Conservation (phyloP, 73 alveolate species). For the Uronychia binucleata region DNA sequence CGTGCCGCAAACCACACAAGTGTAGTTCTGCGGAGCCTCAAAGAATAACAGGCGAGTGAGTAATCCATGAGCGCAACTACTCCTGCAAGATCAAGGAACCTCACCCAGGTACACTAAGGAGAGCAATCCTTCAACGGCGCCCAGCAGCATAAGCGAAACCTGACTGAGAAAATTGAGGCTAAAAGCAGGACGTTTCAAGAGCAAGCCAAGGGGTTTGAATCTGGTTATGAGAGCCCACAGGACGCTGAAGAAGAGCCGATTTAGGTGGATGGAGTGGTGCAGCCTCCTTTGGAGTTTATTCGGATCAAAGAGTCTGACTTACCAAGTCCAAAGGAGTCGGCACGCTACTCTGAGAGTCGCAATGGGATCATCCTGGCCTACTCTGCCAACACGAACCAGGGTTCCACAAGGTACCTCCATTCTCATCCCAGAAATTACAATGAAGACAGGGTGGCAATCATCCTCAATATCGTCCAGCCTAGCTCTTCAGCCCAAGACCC, state of each 20-base stretch:
- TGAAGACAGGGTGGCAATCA: slow-evolving; percentile 73
- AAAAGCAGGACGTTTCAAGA: background rate
- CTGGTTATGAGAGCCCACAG: background rate
- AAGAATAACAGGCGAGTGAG: background rate
- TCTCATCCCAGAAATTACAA: slow-evolving; percentile 51
- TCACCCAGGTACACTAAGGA: background rate
- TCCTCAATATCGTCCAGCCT: slow-evolving; percentile 53
- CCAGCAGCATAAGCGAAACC: background rate
- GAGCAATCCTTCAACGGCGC: background rate
- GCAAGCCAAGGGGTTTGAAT: background rate
- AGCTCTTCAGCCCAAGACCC: slow-evolving; percentile 7
- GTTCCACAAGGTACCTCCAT: slow-evolving; percentile 62
- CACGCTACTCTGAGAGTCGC: background rate
- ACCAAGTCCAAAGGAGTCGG: background rate
- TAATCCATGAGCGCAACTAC: background rate
- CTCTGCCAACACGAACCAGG: slow-evolving; percentile 96
- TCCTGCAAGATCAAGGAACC: background rate
- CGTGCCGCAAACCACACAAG: background rate
- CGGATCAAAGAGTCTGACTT: background rate
- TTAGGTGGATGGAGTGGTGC: background rate
- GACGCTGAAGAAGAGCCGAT: background rate
- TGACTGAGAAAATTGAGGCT: background rate
- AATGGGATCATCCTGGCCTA: slow-evolving; percentile 51
- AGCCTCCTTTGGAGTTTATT: background rate
- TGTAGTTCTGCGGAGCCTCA: background rate